phyloP scores from a whole-genome alignment of 2,329 filamentous ascomycete species.

The Cadophora sp. region DNA sequence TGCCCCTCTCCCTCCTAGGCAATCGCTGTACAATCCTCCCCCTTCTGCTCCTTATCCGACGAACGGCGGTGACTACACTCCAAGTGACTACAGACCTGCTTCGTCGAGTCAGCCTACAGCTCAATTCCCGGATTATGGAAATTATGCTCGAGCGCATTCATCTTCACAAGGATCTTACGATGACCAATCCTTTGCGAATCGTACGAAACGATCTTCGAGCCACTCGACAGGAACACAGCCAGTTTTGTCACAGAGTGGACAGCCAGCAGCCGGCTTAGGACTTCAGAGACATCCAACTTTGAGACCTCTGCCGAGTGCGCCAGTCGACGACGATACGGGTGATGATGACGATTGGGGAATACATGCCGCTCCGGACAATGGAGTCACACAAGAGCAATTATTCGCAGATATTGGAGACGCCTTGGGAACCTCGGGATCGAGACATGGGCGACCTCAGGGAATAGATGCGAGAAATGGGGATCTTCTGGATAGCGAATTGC shows the following conservation, averaged over 20 bases:
- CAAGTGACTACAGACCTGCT: conserved; percentile 36
- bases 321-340: conserved; percentile 36
- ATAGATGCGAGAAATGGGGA: conserved; percentile 49
- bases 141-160: conserved; percentile 31
- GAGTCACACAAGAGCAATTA: conserved; percentile 43
- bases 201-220: conserved; percentile 35
- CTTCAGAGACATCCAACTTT: conserved; percentile 45
- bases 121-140: conserved; percentile 37
- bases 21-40: conserved; percentile 36
- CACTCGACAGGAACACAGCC: conserved; percentile 30
- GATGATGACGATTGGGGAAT: conserved; percentile 41
- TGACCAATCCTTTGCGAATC: conserved; percentile 33
- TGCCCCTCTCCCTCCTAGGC: conserved; percentile 36
- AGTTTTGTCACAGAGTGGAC: conserved; percentile 25
- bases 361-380: conserved; percentile 36
- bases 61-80: conserved; percentile 39
- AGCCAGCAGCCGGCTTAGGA: conserved; percentile 22
- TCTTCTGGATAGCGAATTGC: conserved; percentile 54
- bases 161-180: conserved; percentile 33
- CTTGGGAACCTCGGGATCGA: conserved; percentile 36
- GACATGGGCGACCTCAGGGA: conserved; percentile 27
- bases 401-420: conserved; percentile 46
- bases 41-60: conserved; percentile 36
- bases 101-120: conserved; percentile 29
- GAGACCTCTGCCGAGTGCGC: conserved; percentile 43